Base-by-base conservation (phyloP, 2,329 filamentous ascomycete genomes). In the Microsporum ferrugineum region DNA sequence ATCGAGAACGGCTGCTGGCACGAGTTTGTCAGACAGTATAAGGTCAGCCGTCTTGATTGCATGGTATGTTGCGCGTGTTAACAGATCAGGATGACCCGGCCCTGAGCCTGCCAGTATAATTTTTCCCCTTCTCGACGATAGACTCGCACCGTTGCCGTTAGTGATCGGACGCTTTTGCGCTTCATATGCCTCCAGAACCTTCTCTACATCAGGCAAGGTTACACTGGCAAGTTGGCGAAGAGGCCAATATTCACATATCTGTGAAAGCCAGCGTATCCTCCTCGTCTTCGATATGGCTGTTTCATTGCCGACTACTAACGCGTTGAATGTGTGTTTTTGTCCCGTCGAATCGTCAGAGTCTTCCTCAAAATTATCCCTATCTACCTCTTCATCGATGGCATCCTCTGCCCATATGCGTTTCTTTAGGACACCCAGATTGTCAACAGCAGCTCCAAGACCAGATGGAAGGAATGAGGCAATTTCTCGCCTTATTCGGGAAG, bases 171-270 rank as follows among this genome's bases (percentile, higher is more conserved):
- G 62, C 34, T 66, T 66, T 1, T 65, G 64, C 39, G 69, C 71
- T 38, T 68, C 69, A 61, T 95, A 96, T 1, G 88, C 85, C 64
- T 82, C 77, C n/a, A 99, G 80, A 0, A 97, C 84, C 10, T 77
- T 73, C 14, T 89, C 84, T 5, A 96, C 85, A 66, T 97, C 91
- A 6, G 82, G 81, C 68, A 96, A 89, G 2, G 83, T 87, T 65
- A 97, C 87, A 45, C 82, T 80, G 5, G 91, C 90, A 1, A 99
- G 82, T 17, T 88, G 84, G 65, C 85, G 86, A 31, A 99, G 80
- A 1, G 94, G 91, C 94, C 94, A 99, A 76, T 99, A 99, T 77
- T 99, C 94, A 80, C 94, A 99, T 59, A 99, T 90, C 72, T 99
- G 94, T 23, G 88, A 84, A 1, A 99, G 79, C 94, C 94, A 99